These are phyloP conservation scores for Psilocybe azurescens DNA, from an alignment of 768 basidiomycete genomes.

Conservation along the genomic window DNA sequence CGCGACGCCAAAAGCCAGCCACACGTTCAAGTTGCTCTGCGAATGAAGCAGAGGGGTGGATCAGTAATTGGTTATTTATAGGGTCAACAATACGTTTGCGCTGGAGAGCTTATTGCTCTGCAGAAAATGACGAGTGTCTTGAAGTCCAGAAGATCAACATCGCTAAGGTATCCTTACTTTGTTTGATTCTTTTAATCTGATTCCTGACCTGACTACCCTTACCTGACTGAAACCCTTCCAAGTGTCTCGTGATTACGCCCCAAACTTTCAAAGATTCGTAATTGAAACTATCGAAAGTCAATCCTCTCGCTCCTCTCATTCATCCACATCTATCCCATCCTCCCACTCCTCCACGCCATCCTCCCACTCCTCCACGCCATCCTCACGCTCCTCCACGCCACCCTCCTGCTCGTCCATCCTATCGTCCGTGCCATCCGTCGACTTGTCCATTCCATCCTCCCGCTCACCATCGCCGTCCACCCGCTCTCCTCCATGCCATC, in stretches of 20 bases:
- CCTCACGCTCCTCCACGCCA: too few relatives aligned
- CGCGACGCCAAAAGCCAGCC: conserved; percentile 95
- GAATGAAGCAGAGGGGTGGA: conserved; percentile 85
- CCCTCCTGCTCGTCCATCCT: too few relatives aligned
- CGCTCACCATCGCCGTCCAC: too few relatives aligned
- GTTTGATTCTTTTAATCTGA: too few relatives aligned
- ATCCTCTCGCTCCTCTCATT: too few relatives aligned
- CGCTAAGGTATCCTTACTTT: conserved; percentile 60
- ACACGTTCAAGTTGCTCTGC: conserved; percentile 94
- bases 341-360: too few relatives aligned
- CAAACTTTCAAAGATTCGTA: conserved; percentile 84
- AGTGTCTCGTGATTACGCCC: conserved; percentile 81
- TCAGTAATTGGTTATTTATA: conserved; percentile 59
- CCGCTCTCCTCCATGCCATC: too few relatives aligned
- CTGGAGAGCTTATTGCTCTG: conserved; percentile 92
- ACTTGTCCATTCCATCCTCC: too few relatives aligned
- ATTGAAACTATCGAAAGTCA: too few relatives aligned
- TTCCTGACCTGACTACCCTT: conserved; percentile 85
- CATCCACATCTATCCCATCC: too few relatives aligned
- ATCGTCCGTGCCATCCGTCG: too few relatives aligned
- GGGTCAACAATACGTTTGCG: conserved; percentile 99
- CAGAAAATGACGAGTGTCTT: conserved; percentile 95
- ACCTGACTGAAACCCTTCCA: conserved; percentile 65
- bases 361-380: too few relatives aligned
- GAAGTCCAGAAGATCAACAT: conserved; percentile 97